Base-by-base conservation (phyloP, 305 asterid species). In the Fraxinus albicans region DNA sequence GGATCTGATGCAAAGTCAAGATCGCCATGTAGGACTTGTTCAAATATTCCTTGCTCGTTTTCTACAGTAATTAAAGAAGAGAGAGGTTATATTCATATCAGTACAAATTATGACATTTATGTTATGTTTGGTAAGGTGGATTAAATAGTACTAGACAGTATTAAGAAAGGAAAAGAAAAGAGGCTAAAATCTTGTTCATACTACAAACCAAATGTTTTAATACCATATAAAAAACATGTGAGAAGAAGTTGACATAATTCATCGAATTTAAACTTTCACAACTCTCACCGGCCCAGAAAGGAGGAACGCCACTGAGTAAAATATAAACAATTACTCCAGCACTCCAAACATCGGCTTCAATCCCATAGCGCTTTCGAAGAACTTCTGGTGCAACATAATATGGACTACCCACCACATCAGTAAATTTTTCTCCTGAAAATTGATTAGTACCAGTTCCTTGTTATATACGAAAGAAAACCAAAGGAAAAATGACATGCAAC, bases 311-410 rank as follows among this genome's bases (percentile, higher is more conserved):
- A 77, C 97, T 91, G 53, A 92, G 91, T 86, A 92, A 87, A 83
- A 92, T 92, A 89, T 92, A 92, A 83, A 92, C 93, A 72, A 92
- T 91, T 40, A 92, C 97, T 80, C 97, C 97, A 70, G 95, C 97
- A 86, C 95, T 92, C 97, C 95, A 91, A 17, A 92, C 94, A 83
- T 92, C 97, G 65, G 97, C 92, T 85, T 89, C 97, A 19, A 92
- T 91, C 81, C 97, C 94, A 80, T 92, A 92, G 50, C 90, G 91
- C 80, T 92, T 92, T 83, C 85, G 86, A 80, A 92, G 95, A 88
- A 92, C 95, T 88, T 92, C 97, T 1, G 97, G 97, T 77, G 97
- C 97, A 80, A 92, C 97, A 77, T 92, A 92, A 79, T 92, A 92
- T 21, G 97, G 97, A 86, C 97, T 92, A 38, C 97, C 97, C 67